Base-by-base conservation (phyloP, 1,139 yeast genomes). In the Meyerozyma smithsonii region DNA sequence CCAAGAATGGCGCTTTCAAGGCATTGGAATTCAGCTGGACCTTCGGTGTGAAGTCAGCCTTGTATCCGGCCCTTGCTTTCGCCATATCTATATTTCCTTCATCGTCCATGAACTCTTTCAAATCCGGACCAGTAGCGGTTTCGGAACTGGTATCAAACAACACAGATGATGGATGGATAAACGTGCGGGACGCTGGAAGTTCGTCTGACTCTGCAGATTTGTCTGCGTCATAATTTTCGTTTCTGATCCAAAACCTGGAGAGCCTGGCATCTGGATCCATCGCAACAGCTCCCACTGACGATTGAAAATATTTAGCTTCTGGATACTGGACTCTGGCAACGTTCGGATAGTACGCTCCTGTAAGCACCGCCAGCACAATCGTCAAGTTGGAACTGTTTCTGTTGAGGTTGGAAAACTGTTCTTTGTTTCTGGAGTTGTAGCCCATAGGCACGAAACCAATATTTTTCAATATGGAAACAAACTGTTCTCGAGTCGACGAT, bases 341-440 rank as follows among this genome's bases (percentile, higher is more conserved):
- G 40, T 85, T 84, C 0, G 97, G 97, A 50, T 83, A 84, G 51
- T 82, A 77, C 0, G 96, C 74, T 3, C 95, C 95, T 0, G 95
- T 81, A 18, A 89, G 62, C 1, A 90, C 71, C 0, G 95, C 78
- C 28, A 81, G 69, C 4, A 88, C 53, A 2, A 89, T 65, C 4
- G 72, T 59, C 32, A 61, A 60, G 48, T 82, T 81, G 1, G 55
- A 51, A 8, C 59, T 60, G 47, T 84, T 82, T 44, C 77, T 63
- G 53, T 82, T 80, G 43, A 67, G 51, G 17, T 52, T 44, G 42
- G 18, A 42, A 14, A 14, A 43, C 6, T 39, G 40, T 18, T 42
- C 51, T 44, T 40, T 48, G 47, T 46, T 40, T 45, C 15, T 53
- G 41, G 43, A 50, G 45, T 40, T 46, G 47, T 79, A 79, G 24